phyloP scores from a whole-genome alignment of 2,329 filamentous ascomycete species.

The Colletotrichum sp. region DNA sequence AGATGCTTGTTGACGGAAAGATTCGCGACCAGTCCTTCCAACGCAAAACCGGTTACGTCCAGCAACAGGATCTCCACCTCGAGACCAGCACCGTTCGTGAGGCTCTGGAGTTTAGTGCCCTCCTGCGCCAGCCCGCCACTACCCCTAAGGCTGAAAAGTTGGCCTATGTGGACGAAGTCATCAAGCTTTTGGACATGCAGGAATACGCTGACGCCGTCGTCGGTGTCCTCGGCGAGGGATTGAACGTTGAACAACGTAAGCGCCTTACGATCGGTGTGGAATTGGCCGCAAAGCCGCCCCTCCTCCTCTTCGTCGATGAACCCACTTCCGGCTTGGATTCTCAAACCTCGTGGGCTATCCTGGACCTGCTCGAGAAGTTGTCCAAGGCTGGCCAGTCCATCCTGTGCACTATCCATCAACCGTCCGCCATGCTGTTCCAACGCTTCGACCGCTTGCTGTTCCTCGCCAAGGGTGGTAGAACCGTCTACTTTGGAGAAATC shows the following conservation, averaged over 20 bases:
- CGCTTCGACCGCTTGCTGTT: conserved; percentile 24
- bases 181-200: conserved; percentile 44
- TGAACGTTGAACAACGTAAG: conserved; percentile 50
- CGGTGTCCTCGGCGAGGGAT: conserved; percentile 67
- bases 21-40: conserved; percentile 70
- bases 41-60: conserved; percentile 71
- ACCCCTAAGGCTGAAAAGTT: conserved; percentile 41
- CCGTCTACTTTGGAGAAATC: conserved; percentile 60
- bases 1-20: conserved; percentile 72
- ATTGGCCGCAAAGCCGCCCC: conserved; percentile 73
- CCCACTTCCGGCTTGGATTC: conserved; percentile 78
- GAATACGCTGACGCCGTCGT: conserved; percentile 75
- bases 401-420: conserved; percentile 27
- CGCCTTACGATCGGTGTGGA: conserved; percentile 80
- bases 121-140: conserved; percentile 69
- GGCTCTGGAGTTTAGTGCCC: conserved; percentile 69
- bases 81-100: conserved; percentile 56
- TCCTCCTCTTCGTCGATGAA: conserved; percentile 79
- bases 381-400: conserved; percentile 55
- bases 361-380: conserved; percentile 71
- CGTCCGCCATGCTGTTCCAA: conserved; percentile 23
- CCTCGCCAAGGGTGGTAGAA: conserved; percentile 31
- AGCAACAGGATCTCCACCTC: conserved; percentile 61
- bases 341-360: conserved; percentile 78
- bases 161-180: conserved; percentile 32